A percentile compares a stretch with the other conserved stretches of the same genome.
phyloP scores from a whole-genome alignment of 148 eudicot species.

The Tetragonia tetragonoides region DNA sequence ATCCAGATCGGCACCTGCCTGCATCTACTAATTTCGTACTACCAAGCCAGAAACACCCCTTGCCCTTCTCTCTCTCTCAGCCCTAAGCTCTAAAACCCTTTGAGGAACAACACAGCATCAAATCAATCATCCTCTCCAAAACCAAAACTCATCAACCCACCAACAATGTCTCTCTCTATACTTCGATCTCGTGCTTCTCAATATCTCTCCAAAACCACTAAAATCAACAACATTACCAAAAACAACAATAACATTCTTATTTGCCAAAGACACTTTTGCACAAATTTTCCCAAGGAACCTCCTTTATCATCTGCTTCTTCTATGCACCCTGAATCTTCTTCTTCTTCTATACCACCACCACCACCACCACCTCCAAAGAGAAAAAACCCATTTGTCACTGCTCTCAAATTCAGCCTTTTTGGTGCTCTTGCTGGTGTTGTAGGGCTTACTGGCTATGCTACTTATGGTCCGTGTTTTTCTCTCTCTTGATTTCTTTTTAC shows the following conservation, averaged over 20 bases:
- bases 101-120: neutral
- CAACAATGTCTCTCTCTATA: slow-evolving; percentile 20
- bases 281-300: slow-evolving; percentile 21
- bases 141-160: neutral
- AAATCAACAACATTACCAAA: neutral
- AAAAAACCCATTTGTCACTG: slow-evolving; percentile 19
- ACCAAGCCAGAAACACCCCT: too few species aligned
- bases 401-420: slow-evolving; percentile 20
- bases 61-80: too few species aligned
- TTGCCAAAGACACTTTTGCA: slow-evolving; percentile 14
- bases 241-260: neutral
- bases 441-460: slow-evolving; percentile 25
- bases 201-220: slow-evolving; percentile 5
- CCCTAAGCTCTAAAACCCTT: neutral
- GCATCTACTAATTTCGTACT: too few species aligned
- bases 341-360: neutral
- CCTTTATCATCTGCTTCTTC: slow-evolving; percentile 18
- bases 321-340: neutral
- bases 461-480: slow-evolving; percentile 24
- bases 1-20: too few species aligned
- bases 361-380: slow-evolving; percentile 12
- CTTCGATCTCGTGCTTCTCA: slow-evolving; percentile 21
- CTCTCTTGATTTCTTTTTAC: neutral
- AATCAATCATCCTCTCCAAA: neutral
- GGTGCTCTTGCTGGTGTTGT: slow-evolving; percentile 15